These are phyloP conservation scores for Cicer yamashitae DNA, from an alignment of 306 rosid species.

Conservation along the genomic window DNA sequence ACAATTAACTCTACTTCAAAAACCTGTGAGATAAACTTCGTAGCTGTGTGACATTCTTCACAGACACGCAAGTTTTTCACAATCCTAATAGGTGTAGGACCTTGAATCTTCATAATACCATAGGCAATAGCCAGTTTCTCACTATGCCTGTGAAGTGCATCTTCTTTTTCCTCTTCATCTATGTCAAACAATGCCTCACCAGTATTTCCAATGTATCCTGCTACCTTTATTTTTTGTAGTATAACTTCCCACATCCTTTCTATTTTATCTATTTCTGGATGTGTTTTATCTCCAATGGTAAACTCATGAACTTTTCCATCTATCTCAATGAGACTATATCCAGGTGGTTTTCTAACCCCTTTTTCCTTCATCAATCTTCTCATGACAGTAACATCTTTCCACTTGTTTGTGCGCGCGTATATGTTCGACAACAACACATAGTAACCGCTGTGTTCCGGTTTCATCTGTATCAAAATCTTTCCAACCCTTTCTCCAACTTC, in stretches of 20 bases:
- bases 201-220: slow-evolving; percentile 53
- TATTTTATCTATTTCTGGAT: slow-evolving; percentile 55
- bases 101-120: slow-evolving; percentile 50
- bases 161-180: slow-evolving; percentile 61
- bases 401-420: slow-evolving; percentile 55
- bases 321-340: slow-evolving; percentile 55
- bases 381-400: slow-evolving; percentile 51
- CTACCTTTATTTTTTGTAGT: slow-evolving; percentile 49
- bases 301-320: slow-evolving; percentile 55
- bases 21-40: slow-evolving; percentile 50
- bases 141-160: slow-evolving; percentile 57
- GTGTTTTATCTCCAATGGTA: slow-evolving; percentile 52
- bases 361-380: slow-evolving; percentile 53
- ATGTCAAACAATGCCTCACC: slow-evolving; percentile 55
- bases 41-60: slow-evolving; percentile 60
- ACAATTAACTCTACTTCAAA: slow-evolving; percentile 53
- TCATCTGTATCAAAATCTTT: slow-evolving; percentile 53
- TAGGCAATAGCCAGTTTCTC: slow-evolving; percentile 61
- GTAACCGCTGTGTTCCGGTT: slow-evolving; percentile 59
- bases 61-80: slow-evolving; percentile 56
- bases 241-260: slow-evolving; percentile 55
- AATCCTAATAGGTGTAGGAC: slow-evolving; percentile 49
- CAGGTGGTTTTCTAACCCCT: slow-evolving; percentile 53
- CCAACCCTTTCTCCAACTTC: slow-evolving; percentile 55
- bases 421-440: slow-evolving; percentile 56